Conservation (phyloP, 2,329 filamentous ascomycete species). For the Trichoderma aggressivum region DNA sequence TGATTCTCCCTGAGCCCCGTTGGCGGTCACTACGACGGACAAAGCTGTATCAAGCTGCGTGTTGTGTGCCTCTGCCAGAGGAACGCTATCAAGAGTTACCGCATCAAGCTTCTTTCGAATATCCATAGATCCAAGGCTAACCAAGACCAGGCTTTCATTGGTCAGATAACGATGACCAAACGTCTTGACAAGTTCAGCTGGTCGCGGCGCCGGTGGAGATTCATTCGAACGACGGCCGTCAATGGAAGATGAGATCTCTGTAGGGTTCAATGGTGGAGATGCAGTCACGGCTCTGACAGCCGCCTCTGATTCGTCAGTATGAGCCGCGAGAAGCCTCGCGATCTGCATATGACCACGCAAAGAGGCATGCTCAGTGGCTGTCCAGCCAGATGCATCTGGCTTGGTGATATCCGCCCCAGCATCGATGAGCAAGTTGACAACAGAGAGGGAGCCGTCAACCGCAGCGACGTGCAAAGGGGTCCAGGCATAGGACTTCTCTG, state of each 20-base stretch:
- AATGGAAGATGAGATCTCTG: constrained; percentile 59
- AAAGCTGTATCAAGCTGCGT: constrained; percentile 93
- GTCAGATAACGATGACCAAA: constrained; percentile 95
- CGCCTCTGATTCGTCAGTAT: constrained; percentile 37
- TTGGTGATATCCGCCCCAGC: constrained; percentile 73
- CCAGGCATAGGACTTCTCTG: constrained; percentile 86
- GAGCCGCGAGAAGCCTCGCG: constrained; percentile 62
- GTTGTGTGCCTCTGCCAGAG: constrained; percentile 80
- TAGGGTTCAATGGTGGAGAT: constrained; percentile 26
- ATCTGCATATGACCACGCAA: constrained; percentile 84
- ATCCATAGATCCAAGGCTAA: constrained; percentile 94
- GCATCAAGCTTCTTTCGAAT: constrained; percentile 76
- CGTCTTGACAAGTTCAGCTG: constrained; percentile 79
- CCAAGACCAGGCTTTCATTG: constrained; percentile 82
- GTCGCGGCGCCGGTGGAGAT: constrained; percentile 45
- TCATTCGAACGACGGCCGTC: constrained; percentile 57
- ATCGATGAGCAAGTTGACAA: constrained; percentile 73
- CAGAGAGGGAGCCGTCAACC: constrained; percentile 76
- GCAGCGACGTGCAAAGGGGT: constrained; percentile 91
- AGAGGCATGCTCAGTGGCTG: constrained; percentile 86
- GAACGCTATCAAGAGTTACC: constrained; percentile 84
- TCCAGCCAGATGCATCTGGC: constrained; percentile 87
- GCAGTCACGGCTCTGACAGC: constrained; percentile 24
- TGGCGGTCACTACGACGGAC: constrained; percentile 85
- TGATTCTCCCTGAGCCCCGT: constrained; percentile 79